Percentiles rank a stretch among this genome's conserved stretches.
Conservation (phyloP, 2,329 filamentous ascomycete genomes). For the Colletotrichum tropicale region DNA sequence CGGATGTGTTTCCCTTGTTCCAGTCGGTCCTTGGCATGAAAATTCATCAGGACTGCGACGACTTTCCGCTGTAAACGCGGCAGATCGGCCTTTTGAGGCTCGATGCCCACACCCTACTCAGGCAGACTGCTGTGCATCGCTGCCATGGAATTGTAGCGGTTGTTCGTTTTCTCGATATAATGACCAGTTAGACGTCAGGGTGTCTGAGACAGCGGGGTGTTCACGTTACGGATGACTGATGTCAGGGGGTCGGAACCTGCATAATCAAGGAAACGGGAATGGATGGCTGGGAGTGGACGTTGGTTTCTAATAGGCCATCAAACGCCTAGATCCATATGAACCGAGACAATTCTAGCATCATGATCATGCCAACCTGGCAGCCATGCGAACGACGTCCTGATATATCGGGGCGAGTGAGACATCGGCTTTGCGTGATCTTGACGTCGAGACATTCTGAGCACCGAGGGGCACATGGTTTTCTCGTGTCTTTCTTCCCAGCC, state of each 20-base stretch:
- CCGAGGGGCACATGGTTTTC: not conserved
- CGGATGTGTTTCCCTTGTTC: not conserved
- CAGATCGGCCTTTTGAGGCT: not conserved
- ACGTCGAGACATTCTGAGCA: not conserved
- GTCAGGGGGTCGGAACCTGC: not conserved
- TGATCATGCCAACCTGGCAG: not conserved
- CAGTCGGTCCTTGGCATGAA: not conserved
- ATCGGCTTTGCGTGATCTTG: not conserved
- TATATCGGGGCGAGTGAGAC: not conserved
- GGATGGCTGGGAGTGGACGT: not conserved
- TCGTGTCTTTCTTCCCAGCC: not conserved
- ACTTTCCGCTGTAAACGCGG: not conserved
- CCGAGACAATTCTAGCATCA: constrained; percentile 1
- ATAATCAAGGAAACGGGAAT: not conserved
- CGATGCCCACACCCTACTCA: not conserved
- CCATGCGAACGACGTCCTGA: not conserved
- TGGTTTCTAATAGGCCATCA: not conserved
- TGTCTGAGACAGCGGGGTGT: constrained; percentile 7
- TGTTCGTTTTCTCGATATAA: not conserved
- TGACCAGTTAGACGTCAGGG: not conserved
- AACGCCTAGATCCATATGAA: not conserved
- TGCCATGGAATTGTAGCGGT: not conserved
- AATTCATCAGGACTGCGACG: not conserved
- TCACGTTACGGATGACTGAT: not conserved
- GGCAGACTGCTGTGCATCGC: not conserved